Base-by-base conservation (phyloP, 768 basidiomycete genomes). In the Naganishia vaughanmartiniae region DNA sequence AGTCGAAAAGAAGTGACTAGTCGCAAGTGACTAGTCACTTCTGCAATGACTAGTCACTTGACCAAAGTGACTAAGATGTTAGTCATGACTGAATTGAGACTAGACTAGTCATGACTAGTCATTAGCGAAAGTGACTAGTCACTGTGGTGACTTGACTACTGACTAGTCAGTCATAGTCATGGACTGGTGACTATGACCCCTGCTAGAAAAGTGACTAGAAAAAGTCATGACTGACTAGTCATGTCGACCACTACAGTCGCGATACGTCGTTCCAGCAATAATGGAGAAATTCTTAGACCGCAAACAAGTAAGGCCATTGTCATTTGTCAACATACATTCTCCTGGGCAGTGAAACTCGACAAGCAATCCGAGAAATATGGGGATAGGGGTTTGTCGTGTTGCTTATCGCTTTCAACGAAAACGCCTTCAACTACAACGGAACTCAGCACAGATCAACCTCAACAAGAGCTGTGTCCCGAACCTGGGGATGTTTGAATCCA, bases 201-300 rank as follows among this genome's bases (percentile, higher is more conserved):
- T 2, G 21, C 0, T 21, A 1, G 24, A 58, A 42, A 39, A 19
- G 34, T 24, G 57, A 58, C 57, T 58, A 24, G 39, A n/a, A 42
- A 58, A 39, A 39, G 34, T 39, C 57, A 42, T 58, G 57, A 58
- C 34, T 58, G 57, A 58, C 34, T 58, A 58, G 34, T 58, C 57
- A 34, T 58, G 57, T 34, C 57, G 57, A 58, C 17, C 57, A 39
- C 57, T 58, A 34, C 51, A n/a, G n/a, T n/a, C n/a, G n/a, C n/a
- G n/a, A n/a, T n/a, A n/a, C n/a, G n/a, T n/a, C n/a, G n/a, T n/a
- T n/a, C n/a, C n/a, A n/a, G n/a, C n/a, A n/a, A n/a, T n/a, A n/a
- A n/a, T n/a, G n/a, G n/a, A n/a, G n/a, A n/a, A n/a, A n/a, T n/a
- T n/a, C n/a, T n/a, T n/a, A n/a, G n/a, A n/a, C n/a, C n/a, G n/a